A percentile compares a stretch with the other conserved stretches of the same genome.
These are phyloP conservation scores for Spergularia bocconei DNA, from an alignment of 148 eudicot species.

Conservation along the genomic window DNA sequence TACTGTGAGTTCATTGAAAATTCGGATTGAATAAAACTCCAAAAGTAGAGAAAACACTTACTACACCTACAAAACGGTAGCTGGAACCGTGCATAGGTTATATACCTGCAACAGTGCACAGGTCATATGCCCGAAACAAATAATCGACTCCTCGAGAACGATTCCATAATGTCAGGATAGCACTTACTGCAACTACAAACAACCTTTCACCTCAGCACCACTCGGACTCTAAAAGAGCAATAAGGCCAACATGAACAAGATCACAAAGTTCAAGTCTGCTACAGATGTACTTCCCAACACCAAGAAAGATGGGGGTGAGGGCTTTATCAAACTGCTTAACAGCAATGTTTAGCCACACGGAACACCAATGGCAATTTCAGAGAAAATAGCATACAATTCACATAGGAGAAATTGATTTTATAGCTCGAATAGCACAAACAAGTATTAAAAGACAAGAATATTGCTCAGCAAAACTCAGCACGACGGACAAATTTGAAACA, in stretches of 20 bases:
- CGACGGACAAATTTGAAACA: neutral
- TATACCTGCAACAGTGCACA: no score
- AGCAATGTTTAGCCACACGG: neutral
- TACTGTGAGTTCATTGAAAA: no score
- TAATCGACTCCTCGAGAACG: neutral
- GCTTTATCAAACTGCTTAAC: neutral
- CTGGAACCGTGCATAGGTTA: no score
- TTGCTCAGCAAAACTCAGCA: neutral
- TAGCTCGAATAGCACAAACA: no score
- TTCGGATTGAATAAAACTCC: no score
- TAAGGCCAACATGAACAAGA: neutral
- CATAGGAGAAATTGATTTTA: no score
- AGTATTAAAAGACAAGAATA: no score
- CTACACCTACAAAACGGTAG: no score
- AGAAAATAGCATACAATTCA: neutral
- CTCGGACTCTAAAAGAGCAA: neutral
- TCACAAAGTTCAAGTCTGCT: neutral
- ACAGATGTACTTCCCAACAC: neutral
- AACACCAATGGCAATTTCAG: neutral
- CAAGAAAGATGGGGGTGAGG: neutral
- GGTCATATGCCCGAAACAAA: no score
- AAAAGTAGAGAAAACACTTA: no score
- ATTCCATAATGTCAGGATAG: neutral
- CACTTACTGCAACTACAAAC: neutral
- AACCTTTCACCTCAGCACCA: neutral